Conservation (phyloP, 2,329 filamentous ascomycete genomes). For the Ceratocystis alfenasii region DNA sequence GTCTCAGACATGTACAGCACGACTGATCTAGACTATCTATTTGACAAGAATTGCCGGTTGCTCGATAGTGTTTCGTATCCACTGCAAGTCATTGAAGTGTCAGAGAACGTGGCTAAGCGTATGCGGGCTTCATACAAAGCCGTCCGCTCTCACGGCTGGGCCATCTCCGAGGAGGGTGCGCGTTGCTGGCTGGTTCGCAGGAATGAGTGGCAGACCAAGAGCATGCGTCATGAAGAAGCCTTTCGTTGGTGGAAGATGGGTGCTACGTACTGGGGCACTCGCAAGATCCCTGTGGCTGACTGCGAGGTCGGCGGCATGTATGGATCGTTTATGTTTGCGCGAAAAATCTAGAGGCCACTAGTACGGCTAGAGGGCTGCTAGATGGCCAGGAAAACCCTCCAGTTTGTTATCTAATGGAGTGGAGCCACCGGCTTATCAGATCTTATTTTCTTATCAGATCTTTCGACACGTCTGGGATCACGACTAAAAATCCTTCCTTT, state of each 20-base stretch:
- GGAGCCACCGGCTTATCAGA: neutral
- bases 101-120: constrained; percentile 53
- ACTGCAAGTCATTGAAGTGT: constrained; percentile 64
- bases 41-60: constrained; percentile 41
- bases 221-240: constrained; percentile 29
- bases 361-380: neutral
- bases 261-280: constrained; percentile 72
- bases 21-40: constrained; percentile 40
- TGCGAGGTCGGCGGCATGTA: constrained; percentile 93
- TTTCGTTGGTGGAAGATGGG: constrained; percentile 74
- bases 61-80: constrained; percentile 51
- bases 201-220: constrained; percentile 30
- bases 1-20: constrained; percentile 45
- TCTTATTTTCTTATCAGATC: neutral
- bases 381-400: neutral
- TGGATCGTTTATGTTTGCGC: constrained; percentile 56
- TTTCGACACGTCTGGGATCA: neutral
- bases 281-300: constrained; percentile 80
- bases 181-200: constrained; percentile 55
- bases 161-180: constrained; percentile 54
- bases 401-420: no score
- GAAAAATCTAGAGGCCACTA: constrained; percentile 36
- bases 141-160: constrained; percentile 55
- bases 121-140: constrained; percentile 51
- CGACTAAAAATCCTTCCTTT: neutral